Base-by-base conservation (phyloP, 805 yeast genomes). In the Wickerhamiella kurtzmanii region DNA sequence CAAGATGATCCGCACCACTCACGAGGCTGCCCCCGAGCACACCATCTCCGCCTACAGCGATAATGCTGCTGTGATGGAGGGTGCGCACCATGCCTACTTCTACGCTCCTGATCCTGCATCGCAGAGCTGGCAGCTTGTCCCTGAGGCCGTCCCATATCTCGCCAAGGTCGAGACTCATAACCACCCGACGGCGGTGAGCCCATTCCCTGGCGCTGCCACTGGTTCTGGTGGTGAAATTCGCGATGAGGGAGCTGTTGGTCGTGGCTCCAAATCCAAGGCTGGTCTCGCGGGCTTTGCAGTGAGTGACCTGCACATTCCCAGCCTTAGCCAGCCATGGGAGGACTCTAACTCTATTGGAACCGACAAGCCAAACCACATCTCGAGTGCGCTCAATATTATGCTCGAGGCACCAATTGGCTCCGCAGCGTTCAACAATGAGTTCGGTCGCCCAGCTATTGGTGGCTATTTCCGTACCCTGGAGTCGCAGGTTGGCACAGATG, bases 221-320 rank as follows among this genome's bases (percentile, higher is more conserved):
- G 99, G 99, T 53, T 88, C 97, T 9, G 99, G 99, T 64, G 99
- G 99, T 71, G 99, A 92, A 68, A 92, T 92, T 60, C 84, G 99
- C 74, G 99, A 92, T 66, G 99, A 92, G 70, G 98, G 96, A 69
- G 98, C 99, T 25, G 95, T 92, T 21, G 99, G 99, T 53, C 79
- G 96, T 64, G 99, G 99, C 41, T 89, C 97, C 21, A 86, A 86
- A 65, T 77, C 97, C 40, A 89, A 92, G 68, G 95, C 96, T 61
- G 99, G 99, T 47, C 72, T 92, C 51, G 73, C 94, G 38, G 99
- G 99, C 6, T 92, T 79, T 66, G 75, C 94, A 9, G 96, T 87
- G 19, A 80, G 94, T 37, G 97, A 92, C 66, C 73, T 92, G 64
- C 72, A 76, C 53, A 88, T 92, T 57, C 98, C 98, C 43, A 77